These are phyloP conservation scores for Baorangia bicolor DNA, from an alignment of 768 basidiomycete species.

Conservation along the genomic window DNA sequence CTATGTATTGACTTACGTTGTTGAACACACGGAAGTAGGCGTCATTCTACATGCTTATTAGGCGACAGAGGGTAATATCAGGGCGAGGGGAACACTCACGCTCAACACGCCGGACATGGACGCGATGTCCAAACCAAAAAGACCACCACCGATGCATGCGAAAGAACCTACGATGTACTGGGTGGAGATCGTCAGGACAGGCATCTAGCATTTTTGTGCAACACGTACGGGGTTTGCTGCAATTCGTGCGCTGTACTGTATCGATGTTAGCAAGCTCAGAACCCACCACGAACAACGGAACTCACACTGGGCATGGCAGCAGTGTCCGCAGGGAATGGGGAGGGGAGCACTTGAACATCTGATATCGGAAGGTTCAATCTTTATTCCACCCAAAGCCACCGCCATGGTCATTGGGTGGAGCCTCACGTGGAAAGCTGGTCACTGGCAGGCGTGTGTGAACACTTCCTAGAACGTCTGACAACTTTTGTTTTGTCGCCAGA, in stretches of 20 bases:
- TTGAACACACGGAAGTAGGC: slow-evolving; percentile 29
- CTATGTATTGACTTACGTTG: slow-evolving; percentile 13
- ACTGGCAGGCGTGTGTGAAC: too few relatives aligned
- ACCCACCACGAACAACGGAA: not conserved
- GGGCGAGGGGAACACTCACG: slow-evolving; percentile 30
- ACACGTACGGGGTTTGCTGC: slow-evolving; percentile 54
- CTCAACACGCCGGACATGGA: slow-evolving; percentile 78
- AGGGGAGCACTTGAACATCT: not conserved
- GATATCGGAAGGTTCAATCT: not conserved
- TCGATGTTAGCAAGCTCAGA: slow-evolving; percentile 1
- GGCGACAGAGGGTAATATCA: not conserved
- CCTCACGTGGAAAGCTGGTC: too few relatives aligned
- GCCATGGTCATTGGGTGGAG: too few relatives aligned
- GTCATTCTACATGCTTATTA: slow-evolving; percentile 21
- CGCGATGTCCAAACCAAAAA: slow-evolving; percentile 80
- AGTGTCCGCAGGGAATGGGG: not conserved
- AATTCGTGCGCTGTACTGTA: slow-evolving; percentile 54
- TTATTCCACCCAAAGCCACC: slow-evolving; percentile 10
- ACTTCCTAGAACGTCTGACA: too few relatives aligned
- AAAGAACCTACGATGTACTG: slow-evolving; percentile 79
- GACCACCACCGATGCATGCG: slow-evolving; percentile 77
- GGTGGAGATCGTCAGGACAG: slow-evolving; percentile 6
- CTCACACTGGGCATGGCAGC: slow-evolving; percentile 28
- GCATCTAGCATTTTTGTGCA: not conserved
- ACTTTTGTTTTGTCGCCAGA: too few relatives aligned